Evolutionary conservation across 768 basidiomycete genomes (phyloP).

Genomic region (Mycena leptocephala): DNA sequence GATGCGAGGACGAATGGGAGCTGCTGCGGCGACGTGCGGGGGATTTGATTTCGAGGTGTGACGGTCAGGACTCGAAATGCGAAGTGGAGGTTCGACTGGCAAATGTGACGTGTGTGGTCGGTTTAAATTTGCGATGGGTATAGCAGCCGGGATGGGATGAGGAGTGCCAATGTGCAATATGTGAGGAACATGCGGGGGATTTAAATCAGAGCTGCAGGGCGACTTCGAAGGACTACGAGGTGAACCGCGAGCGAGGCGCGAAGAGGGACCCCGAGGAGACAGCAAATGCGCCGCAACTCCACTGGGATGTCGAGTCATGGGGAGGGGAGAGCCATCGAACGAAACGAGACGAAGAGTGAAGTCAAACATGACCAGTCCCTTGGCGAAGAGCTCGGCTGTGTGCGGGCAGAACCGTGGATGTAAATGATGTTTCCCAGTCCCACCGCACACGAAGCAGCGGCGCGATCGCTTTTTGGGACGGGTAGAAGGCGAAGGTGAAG

Average conservation of each 20-base stretch:
- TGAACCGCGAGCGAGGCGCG: not conserved
- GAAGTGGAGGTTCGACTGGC: not conserved
- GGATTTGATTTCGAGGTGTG: not conserved
- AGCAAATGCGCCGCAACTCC: conserved; percentile 9
- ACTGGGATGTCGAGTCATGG: conserved; percentile 12
- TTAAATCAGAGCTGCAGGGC: not conserved
- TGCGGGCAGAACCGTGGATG: not conserved
- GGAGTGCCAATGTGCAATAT: not conserved
- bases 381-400: not conserved
- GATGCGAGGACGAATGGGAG: not conserved
- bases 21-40: not conserved
- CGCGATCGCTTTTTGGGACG: too few relatives aligned
- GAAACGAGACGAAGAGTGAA: not conserved
- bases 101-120: not conserved
- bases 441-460: conserved; percentile 23
- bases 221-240: not conserved
- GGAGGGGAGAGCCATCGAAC: conserved; percentile 10
- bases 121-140: not conserved
- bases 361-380: not conserved
- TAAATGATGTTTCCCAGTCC: not conserved
- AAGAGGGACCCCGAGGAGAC: not conserved
- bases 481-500: not conserved
- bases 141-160: not conserved
- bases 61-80: not conserved
- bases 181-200: not conserved